Conservation (phyloP, 345 rosid species). For the Moringa oleifera region DNA sequence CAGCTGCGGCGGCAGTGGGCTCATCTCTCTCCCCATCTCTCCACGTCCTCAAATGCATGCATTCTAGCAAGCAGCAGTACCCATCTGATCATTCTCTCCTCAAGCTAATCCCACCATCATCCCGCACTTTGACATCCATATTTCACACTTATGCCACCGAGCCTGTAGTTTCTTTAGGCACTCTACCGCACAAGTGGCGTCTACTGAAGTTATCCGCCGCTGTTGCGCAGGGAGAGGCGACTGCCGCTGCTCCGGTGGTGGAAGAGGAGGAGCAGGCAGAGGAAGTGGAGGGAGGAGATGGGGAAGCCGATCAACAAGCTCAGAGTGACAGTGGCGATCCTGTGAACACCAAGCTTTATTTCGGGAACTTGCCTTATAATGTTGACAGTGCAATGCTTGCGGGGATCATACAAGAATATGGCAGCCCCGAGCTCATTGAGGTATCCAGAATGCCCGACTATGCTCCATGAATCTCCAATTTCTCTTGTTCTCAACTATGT, state of each 20-base stretch:
- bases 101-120: not conserved
- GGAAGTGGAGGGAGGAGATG: constrained; percentile 11
- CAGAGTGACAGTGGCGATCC: constrained; percentile 17
- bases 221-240: constrained; percentile 41
- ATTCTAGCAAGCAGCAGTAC: not conserved
- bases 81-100: not conserved
- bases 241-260: constrained; percentile 20
- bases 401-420: constrained; percentile 73
- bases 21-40: not conserved
- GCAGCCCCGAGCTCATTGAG: constrained; percentile 78
- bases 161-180: not conserved
- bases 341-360: constrained; percentile 73
- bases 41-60: not conserved
- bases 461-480: not conserved
- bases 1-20: not conserved
- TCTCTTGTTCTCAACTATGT: not conserved
- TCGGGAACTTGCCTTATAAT: constrained; percentile 86
- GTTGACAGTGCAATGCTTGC: constrained; percentile 94
- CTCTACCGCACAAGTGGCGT: constrained; percentile 26
- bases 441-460: constrained; percentile 17
- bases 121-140: not conserved
- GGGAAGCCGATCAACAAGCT: constrained; percentile 8
- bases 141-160: too few species aligned
- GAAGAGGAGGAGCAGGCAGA: constrained; percentile 24
- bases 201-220: constrained; percentile 38